Conservation (phyloP, 305 asterid species). For the Fraxinus angustifolia region DNA sequence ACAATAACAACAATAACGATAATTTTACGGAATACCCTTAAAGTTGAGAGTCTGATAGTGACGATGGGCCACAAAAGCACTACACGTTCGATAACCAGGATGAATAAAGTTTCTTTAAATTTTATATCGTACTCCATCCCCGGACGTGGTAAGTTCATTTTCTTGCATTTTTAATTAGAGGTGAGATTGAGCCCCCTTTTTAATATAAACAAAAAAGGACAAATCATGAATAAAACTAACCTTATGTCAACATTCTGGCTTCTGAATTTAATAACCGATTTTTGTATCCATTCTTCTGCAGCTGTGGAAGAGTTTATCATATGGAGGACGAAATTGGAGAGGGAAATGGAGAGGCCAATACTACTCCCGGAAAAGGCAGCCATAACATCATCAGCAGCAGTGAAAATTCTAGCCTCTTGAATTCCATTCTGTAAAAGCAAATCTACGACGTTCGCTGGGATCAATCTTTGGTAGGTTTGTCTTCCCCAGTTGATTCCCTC, state of each 20-base stretch:
- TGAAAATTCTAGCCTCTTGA: constrained; percentile 20
- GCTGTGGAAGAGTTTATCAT: background rate
- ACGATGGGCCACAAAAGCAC: no score
- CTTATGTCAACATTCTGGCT: background rate
- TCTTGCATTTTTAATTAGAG: background rate
- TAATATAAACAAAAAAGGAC: background rate
- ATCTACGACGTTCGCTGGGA: constrained; percentile 42
- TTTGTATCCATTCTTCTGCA: background rate
- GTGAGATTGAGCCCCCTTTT: background rate
- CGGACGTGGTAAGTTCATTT: background rate
- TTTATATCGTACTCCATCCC: background rate
- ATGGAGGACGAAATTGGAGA: background rate
- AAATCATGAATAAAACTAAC: background rate
- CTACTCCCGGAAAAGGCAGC: constrained; percentile 26
- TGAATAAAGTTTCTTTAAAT: background rate
- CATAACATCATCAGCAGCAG: constrained; percentile 1
- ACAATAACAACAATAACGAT: background rate
- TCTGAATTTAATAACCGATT: background rate
- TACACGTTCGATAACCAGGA: no score
- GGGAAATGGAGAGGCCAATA: constrained; percentile 20
- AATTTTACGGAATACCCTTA: no score
- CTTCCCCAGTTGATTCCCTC: constrained; percentile 37
- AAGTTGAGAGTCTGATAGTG: background rate
- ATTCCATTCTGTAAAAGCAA: constrained; percentile 34
- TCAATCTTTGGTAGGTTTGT: constrained; percentile 29